Conservation (phyloP, 1,139 yeast genomes). For the Trichomonascaceae sp. region DNA sequence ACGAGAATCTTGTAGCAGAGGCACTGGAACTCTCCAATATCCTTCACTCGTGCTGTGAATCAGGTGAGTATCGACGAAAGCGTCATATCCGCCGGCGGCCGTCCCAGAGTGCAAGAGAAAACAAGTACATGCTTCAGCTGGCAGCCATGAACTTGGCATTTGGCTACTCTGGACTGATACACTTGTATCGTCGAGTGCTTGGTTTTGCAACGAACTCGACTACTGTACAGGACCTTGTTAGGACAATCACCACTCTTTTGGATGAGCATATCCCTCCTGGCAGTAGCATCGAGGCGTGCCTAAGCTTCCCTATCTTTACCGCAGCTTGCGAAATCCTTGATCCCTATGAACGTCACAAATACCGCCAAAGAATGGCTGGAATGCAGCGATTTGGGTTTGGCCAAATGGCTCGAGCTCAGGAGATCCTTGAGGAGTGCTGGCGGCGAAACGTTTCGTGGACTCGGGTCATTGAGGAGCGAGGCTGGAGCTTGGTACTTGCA, state of each 20-base stretch:
- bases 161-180: constrained; percentile 38
- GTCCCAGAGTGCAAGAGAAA: constrained; percentile 3
- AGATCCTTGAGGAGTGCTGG: constrained; percentile 41
- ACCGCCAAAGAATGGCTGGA: constrained; percentile 27
- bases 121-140: constrained; percentile 20
- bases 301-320: constrained; percentile 39
- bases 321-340: constrained; percentile 43
- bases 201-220: constrained; percentile 32
- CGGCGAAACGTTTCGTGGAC: constrained; percentile 16
- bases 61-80: constrained; percentile 9
- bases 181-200: constrained; percentile 38
- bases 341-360: constrained; percentile 25
- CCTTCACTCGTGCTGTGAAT: constrained; percentile 14
- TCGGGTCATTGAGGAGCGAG: constrained; percentile 18
- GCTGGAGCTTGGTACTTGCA: constrained; percentile 19
- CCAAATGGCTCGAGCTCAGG: constrained; percentile 32
- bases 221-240: constrained; percentile 34
- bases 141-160: constrained; percentile 38
- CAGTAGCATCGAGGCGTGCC: constrained; percentile 39
- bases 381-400: constrained; percentile 35
- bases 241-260: constrained; percentile 28
- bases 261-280: constrained; percentile 30
- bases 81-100: constrained; percentile 8
- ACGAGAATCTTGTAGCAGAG: constrained; percentile 13
- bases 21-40: constrained; percentile 16